These are phyloP conservation scores for Chrysochromulina tobinii DNA, from an alignment of 78 protist genomes.

Conservation along the genomic window DNA sequence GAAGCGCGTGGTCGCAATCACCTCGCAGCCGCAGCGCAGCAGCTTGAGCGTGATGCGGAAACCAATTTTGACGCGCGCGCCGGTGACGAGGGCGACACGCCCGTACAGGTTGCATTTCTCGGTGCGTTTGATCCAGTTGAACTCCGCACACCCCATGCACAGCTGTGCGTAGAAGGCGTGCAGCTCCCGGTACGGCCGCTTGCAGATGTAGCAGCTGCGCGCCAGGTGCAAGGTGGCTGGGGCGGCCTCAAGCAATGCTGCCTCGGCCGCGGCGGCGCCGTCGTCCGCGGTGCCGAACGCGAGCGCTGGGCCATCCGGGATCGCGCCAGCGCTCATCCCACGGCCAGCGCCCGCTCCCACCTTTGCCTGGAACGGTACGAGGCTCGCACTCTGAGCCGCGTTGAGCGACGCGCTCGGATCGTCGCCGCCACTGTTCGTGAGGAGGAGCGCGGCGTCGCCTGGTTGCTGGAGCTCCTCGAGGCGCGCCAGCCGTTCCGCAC, in stretches of 20 bases:
- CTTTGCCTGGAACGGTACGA: no score
- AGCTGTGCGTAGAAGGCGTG: slow-evolving; percentile 62
- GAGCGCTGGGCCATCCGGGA: not conserved
- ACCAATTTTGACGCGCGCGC: slow-evolving; percentile 68
- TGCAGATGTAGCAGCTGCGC: slow-evolving; percentile 61
- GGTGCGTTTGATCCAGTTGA: slow-evolving; percentile 57
- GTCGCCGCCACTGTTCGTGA: not conserved
- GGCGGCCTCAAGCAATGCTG: no score
- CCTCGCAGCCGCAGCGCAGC: slow-evolving; percentile 60
- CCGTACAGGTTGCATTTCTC: slow-evolving; percentile 40
- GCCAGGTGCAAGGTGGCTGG: no score
- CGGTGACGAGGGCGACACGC: slow-evolving; percentile 65
- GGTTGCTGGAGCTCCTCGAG: not conserved
- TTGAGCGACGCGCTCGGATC: not conserved
- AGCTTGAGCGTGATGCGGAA: slow-evolving; percentile 39
- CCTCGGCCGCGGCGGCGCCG: no score
- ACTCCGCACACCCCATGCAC: slow-evolving; percentile 64
- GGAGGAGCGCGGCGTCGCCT: not conserved
- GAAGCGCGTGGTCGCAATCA: slow-evolving; percentile 71
- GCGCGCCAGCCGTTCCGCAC: not conserved
- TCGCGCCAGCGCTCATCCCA: no score
- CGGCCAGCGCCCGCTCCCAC: no score
- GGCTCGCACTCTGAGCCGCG: not conserved
- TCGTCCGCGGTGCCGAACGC: not conserved
- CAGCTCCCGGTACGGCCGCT: slow-evolving; percentile 2